Percentiles rank a stretch among this genome's conserved stretches.
Conservation (phyloP, 257 asterid species). For the Scutellaria barbata region DNA sequence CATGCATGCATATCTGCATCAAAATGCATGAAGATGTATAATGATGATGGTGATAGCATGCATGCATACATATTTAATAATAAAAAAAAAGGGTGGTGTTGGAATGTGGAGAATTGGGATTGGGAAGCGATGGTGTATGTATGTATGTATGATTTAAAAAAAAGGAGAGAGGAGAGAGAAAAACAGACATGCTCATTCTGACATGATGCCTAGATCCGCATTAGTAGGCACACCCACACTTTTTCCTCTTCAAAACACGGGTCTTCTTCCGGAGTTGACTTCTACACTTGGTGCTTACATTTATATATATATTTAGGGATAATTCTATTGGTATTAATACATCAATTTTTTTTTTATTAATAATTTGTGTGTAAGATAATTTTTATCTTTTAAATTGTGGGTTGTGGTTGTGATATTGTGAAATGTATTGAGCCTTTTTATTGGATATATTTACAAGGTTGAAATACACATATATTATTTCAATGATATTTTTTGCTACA, state of each 20-base stretch:
- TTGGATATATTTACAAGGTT: no score
- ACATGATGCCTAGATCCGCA: conserved; percentile 84
- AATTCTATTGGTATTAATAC: no score
- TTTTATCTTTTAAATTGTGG: no score
- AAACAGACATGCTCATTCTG: conserved; percentile 88
- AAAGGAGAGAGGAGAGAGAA: neutral
- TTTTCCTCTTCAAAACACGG: conserved; percentile 29
- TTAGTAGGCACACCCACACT: conserved; percentile 58
- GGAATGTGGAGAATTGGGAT: conserved; percentile 41
- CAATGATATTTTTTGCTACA: no score
- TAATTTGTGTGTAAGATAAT: no score
- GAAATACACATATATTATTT: no score
- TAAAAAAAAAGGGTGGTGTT: neutral
- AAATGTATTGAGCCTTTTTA: no score
- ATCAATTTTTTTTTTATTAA: no score
- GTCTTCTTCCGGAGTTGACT: no score
- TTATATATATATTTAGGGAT: no score
- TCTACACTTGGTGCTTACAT: no score
- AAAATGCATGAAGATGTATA: neutral
- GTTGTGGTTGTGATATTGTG: no score
- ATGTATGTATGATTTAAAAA: neutral
- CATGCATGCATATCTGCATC: conserved; percentile 21
- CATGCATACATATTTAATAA: neutral
- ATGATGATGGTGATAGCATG: neutral
- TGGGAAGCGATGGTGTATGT: conserved; percentile 32